Evolutionary conservation across 2,329 filamentous ascomycete species (phyloP).

Genomic region (Zasmidium cellare): DNA sequence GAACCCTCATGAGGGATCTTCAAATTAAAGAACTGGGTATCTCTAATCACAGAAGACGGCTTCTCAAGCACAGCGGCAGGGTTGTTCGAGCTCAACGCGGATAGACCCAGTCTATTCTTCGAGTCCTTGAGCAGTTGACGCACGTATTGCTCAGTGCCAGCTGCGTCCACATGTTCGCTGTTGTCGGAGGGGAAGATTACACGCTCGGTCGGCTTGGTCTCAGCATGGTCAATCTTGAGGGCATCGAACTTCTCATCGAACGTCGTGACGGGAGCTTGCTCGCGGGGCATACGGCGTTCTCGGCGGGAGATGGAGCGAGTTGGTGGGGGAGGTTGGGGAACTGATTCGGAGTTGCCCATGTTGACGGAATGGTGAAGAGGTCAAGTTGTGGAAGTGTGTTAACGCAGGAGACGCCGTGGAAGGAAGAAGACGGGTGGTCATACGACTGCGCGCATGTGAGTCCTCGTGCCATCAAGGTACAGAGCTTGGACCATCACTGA

Average conservation of each 20-base stretch:
- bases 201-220: constrained; percentile 6
- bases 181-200: constrained; percentile 24
- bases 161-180: constrained; percentile 30
- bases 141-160: constrained; percentile 33
- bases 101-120: constrained; percentile 70
- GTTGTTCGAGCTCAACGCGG: constrained; percentile 68
- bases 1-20: constrained; percentile 78
- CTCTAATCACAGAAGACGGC: constrained; percentile 61
- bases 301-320: constrained; percentile 15
- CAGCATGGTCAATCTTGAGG: constrained; percentile 29
- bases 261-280: constrained; percentile 17
- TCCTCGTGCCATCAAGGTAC: constrained; percentile 13
- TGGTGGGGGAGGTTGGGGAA: constrained; percentile 16
- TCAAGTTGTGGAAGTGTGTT: not conserved
- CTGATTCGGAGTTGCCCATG: constrained; percentile 29
- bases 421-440: constrained; percentile 4
- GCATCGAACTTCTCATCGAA: constrained; percentile 39
- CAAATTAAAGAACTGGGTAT: constrained; percentile 81
- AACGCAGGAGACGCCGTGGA: not conserved
- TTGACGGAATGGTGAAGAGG: not conserved
- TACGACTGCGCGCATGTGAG: not conserved
- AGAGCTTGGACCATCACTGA: not conserved
- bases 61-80: constrained; percentile 67
- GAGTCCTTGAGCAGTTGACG: constrained; percentile 35
- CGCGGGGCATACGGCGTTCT: constrained; percentile 15